Evolutionary conservation across 2,329 filamentous ascomycete species (phyloP), one percentile per base, ranked within the genome.

Genomic region (Diaporthe vexans): DNA sequence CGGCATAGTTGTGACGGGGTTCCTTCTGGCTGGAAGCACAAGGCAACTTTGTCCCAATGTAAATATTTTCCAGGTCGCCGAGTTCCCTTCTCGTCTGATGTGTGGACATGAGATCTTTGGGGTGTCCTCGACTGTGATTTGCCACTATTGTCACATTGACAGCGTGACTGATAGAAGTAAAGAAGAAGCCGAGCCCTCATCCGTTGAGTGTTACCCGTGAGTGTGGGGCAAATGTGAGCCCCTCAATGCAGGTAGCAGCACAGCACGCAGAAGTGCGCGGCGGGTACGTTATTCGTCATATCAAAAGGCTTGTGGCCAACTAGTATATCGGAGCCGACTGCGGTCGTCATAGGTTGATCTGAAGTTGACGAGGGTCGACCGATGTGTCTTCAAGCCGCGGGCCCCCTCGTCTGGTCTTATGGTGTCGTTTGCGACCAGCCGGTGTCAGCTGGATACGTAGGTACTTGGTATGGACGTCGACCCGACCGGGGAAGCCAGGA

Each of bases 1-100:
- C 63, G 46, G 33, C 46, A 40, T 68, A 68, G 63, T 68, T 68
- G 17, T 54, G 63, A 26, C 46, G 63, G 48, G 9, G 13, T n/a
- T 35, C 4, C 29, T 40, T 35, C 21, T 21, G 40, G 13, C 13
- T 13, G 33, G 21, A 68, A 33, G 63, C 10, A 52, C 13, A 17
- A 17, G n/a, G 15, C 33, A 29, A 8, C 26, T 26, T 40, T n/a
- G 61, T 51, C 63, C 29, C 7, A 15, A 24, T 19, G 35, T 9
- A 54, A 4, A 68, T 5, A 26, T 21, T 11, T 26, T 21, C 17
- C n/a, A 54, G 13, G n/a, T 37, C 24, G n/a, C 63, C 9, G 15
- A 52, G 29, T 21, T 21, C 4, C 1, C 3, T 17, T 7, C 21
- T 35, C 26, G n/a, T n/a, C 4, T 24, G 19, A 21, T 35, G 21